Evolutionary conservation across 2,329 filamentous ascomycete genomes (phyloP).

Genomic region (Aspergillus sp.): DNA sequence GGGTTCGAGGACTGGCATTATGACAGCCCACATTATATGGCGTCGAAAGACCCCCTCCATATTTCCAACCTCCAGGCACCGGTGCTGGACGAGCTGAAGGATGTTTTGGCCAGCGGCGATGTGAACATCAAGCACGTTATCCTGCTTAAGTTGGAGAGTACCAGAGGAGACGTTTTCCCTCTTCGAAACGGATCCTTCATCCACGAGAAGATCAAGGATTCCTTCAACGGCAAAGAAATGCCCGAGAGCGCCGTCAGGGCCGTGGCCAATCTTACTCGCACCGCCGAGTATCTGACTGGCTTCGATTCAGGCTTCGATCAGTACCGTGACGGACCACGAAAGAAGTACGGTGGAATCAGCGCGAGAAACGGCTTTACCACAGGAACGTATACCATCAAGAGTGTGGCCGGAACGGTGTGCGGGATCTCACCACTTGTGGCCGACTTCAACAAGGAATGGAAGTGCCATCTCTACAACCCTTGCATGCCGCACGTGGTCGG

Average conservation of each 20-base stretch:
- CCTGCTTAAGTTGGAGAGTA: slow-evolving; percentile 49
- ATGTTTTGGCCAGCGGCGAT: slow-evolving; percentile 27
- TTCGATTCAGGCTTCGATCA: slow-evolving; percentile 27
- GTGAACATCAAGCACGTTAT: slow-evolving; percentile 47
- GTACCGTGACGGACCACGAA: slow-evolving; percentile 18
- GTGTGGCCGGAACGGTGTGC: slow-evolving; percentile 43
- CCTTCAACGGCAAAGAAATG: slow-evolving; percentile 35
- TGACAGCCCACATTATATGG: slow-evolving; percentile 31
- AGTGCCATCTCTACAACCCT: slow-evolving; percentile 47
- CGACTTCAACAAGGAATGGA: slow-evolving; percentile 46
- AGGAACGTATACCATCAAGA: slow-evolving; percentile 48
- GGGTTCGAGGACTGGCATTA: slow-evolving; percentile 30
- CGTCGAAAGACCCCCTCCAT: slow-evolving; percentile 41
- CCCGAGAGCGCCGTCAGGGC: slow-evolving; percentile 30
- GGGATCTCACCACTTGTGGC: slow-evolving; percentile 44
- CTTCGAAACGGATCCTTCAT: slow-evolving; percentile 41
- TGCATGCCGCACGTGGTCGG: slow-evolving; percentile 42
- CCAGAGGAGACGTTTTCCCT: slow-evolving; percentile 48
- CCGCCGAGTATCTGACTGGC: slow-evolving; percentile 30
- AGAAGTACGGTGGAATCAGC: slow-evolving; percentile 42
- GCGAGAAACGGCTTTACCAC: slow-evolving; percentile 44
- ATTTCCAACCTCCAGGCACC: slow-evolving; percentile 40
- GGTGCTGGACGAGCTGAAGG: slow-evolving; percentile 23
- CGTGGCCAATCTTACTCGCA: slow-evolving; percentile 30
- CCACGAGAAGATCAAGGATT: slow-evolving; percentile 36